Conservation (phyloP, 495 filamentous ascomycete genomes). For the Penicillium pulvis region DNA sequence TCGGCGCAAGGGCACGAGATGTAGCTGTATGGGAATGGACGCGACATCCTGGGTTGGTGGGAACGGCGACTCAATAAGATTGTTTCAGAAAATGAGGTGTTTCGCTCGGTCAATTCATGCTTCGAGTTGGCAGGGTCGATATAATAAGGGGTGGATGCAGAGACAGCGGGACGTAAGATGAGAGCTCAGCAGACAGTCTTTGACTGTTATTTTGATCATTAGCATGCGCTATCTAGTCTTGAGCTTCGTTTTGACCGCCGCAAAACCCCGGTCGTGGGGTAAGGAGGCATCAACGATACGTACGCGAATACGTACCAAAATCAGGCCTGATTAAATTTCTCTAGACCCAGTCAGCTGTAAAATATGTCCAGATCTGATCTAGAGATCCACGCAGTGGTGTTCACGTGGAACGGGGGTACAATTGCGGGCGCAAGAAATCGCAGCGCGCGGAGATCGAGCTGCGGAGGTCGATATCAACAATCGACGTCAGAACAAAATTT, state of each 20-base stretch:
- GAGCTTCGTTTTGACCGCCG: neutral
- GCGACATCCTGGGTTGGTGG: conserved; percentile 56
- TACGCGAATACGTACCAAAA: conserved; percentile 12
- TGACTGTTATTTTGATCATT: neutral
- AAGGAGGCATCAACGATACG: neutral
- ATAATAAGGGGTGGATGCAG: neutral
- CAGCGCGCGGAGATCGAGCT: conserved; percentile 26
- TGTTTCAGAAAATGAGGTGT: conserved; percentile 3
- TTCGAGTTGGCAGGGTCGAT: conserved; percentile 12
- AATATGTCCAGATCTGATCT: neutral
- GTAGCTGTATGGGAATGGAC: conserved; percentile 83
- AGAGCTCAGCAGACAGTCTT: neutral
- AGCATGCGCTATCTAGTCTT: neutral
- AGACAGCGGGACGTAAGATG: neutral
- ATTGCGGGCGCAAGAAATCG: conserved; percentile 17
- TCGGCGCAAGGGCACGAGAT: conserved; percentile 92
- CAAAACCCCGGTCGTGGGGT: conserved; percentile 7
- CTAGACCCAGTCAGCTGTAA: no score
- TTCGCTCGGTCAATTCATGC: conserved; percentile 23
- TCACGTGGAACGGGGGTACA: conserved; percentile 2
- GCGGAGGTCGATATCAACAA: conserved; percentile 35
- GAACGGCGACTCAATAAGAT: neutral
- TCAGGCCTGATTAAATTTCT: neutral
- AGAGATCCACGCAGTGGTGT: neutral
- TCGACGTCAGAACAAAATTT: conserved; percentile 39